These are phyloP conservation scores for Jatropha curcas DNA, from an alignment of 345 rosid genomes.

Conservation along the genomic window DNA sequence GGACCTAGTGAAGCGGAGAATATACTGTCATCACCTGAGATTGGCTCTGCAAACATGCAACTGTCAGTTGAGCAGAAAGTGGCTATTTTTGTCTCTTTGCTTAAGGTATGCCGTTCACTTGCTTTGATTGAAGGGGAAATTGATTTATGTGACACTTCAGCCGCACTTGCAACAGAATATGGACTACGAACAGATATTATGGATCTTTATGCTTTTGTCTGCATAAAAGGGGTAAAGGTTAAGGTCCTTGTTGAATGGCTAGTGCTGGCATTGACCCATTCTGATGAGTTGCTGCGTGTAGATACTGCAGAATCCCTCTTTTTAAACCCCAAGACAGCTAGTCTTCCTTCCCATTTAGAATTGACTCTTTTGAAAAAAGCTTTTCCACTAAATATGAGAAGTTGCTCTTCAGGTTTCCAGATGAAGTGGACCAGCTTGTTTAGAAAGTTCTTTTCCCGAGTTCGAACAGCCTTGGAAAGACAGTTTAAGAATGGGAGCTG, in stretches of 20 bases:
- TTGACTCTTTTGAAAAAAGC: constrained; percentile 73
- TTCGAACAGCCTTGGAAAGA: constrained; percentile 88
- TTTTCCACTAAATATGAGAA: constrained; percentile 94
- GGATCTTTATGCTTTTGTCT: constrained; percentile 49
- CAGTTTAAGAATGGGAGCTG: constrained; percentile 73
- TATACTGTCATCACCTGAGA: constrained; percentile 39
- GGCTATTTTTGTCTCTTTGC: constrained; percentile 74
- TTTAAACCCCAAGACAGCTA: constrained; percentile 81
- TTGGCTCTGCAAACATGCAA: constrained; percentile 37
- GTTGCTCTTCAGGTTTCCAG: constrained; percentile 90
- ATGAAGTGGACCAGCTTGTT: constrained; percentile 98
- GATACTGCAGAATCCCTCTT: constrained; percentile 97
- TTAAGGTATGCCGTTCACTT: constrained; percentile 86
- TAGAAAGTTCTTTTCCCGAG: constrained; percentile 84
- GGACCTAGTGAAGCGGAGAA: constrained; percentile 48
- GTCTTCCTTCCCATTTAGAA: constrained; percentile 87
- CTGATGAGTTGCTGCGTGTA: constrained; percentile 86
- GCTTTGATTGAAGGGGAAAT: constrained; percentile 93
- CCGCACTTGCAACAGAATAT: constrained; percentile 10
- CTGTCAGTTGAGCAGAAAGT: constrained; percentile 72
- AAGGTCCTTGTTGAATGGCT: constrained; percentile 81
- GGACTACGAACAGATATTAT: constrained; percentile 29
- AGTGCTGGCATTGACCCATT: constrained; percentile 80
- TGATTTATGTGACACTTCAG: constrained; percentile 43
- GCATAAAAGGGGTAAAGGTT: constrained; percentile 69